A percentile compares a stretch with the other conserved stretches of the same genome.
phyloP scores from a whole-genome alignment of 805 yeast species.

The Candida nemodendra region DNA sequence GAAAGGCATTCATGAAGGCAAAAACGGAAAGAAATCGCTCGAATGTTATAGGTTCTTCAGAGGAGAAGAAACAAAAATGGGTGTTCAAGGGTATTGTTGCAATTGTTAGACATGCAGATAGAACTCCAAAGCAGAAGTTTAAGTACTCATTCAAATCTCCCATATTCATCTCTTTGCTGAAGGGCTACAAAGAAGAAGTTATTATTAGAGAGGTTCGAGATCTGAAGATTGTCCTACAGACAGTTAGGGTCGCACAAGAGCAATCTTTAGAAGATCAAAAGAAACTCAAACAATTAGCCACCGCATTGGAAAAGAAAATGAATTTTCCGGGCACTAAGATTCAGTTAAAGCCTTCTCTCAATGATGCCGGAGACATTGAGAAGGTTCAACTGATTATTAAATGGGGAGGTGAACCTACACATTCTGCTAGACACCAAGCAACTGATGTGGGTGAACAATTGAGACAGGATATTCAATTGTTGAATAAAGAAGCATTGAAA shows the following conservation, averaged over 20 bases:
- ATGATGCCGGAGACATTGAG: constrained; percentile 68
- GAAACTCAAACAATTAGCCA: constrained; percentile 72
- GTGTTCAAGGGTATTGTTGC: constrained; percentile 89
- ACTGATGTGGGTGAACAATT: constrained; percentile 93
- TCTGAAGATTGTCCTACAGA: constrained; percentile 77
- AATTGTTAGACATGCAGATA: constrained; percentile 94
- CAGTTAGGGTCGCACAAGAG: constrained; percentile 78
- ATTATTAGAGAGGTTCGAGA: constrained; percentile 89
- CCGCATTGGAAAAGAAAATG: constrained; percentile 86
- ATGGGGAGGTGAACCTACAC: constrained; percentile 99
- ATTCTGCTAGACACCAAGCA: constrained; percentile 93
- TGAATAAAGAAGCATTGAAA: constrained; percentile 80
- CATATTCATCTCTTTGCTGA: constrained; percentile 77
- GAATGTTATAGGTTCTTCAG: constrained; percentile 38
- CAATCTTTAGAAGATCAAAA: constrained; percentile 76
- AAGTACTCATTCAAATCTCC: constrained; percentile 92
- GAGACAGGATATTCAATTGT: constrained; percentile 84
- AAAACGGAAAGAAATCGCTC: constrained; percentile 44
- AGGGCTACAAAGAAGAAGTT: constrained; percentile 95
- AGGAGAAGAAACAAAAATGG: constrained; percentile 87
- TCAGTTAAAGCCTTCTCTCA: constrained; percentile 86
- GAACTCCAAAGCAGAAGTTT: constrained; percentile 98
- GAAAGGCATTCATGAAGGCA: constrained; percentile 70
- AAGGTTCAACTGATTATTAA: constrained; percentile 94
- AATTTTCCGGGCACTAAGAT: constrained; percentile 94